phyloP scores from a whole-genome alignment of 2,329 filamentous ascomycete genomes.

The Calonectria hongkongensis region DNA sequence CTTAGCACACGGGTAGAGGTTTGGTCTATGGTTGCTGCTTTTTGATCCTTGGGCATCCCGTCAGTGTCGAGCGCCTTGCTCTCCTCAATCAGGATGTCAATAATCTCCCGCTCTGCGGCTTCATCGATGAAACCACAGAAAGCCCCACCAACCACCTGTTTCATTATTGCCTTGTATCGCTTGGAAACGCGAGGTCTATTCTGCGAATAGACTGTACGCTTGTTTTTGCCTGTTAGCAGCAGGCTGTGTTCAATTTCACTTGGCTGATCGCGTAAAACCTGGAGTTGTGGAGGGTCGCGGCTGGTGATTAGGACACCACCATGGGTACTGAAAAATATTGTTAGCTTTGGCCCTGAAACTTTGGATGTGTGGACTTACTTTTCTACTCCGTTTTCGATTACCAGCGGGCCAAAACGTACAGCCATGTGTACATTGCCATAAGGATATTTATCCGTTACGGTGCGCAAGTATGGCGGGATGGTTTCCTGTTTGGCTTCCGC shows the following conservation, averaged over 20 bases:
- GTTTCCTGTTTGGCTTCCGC: not conserved
- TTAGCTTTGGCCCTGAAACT: too few relatives aligned
- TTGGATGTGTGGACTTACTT: not conserved
- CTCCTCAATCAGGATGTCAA: not conserved
- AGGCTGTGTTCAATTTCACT: not conserved
- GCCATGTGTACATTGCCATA: not conserved
- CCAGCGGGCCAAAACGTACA: not conserved
- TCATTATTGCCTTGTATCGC: constrained; percentile 5
- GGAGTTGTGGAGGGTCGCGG: not conserved
- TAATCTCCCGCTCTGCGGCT: not conserved
- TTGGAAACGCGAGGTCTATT: not conserved
- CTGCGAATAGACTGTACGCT: not conserved
- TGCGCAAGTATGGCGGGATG: not conserved
- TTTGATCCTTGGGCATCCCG: not conserved
- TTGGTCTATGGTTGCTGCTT: not conserved
- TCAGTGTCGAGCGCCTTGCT: not conserved
- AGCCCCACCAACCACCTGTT: not conserved
- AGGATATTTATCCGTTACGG: not conserved
- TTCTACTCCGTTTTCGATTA: not conserved
- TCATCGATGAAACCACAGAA: not conserved
- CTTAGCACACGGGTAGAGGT: too few relatives aligned
- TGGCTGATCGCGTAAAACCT: not conserved
- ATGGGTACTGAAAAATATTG: not conserved
- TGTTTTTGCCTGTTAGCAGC: not conserved
- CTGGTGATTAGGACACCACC: not conserved